A percentile compares a stretch with the other conserved stretches of the same genome.
Evolutionary conservation across 257 asterid species (phyloP).

Genomic region (Plantago major): DNA sequence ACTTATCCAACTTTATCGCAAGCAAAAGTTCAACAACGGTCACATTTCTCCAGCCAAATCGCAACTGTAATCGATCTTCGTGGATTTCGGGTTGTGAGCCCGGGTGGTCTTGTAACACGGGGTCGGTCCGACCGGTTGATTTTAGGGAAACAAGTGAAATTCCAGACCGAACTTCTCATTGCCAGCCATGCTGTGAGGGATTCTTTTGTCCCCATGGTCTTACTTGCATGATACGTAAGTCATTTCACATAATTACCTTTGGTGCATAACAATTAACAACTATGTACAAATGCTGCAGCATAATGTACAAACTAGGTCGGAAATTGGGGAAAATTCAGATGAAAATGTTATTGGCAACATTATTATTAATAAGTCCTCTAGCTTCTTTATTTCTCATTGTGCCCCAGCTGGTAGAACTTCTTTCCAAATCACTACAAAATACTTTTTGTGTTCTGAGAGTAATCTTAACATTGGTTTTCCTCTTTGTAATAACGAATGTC

Average conservation of each 20-base stretch:
- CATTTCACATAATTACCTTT: conserved; percentile 13
- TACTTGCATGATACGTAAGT: conserved; percentile 98
- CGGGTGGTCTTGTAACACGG: conserved; percentile 86
- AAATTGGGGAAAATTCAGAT: too few relatives aligned
- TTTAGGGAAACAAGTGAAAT: conserved; percentile 32
- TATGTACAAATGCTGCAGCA: too few relatives aligned
- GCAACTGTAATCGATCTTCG: conserved; percentile 59
- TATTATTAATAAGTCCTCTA: too few relatives aligned
- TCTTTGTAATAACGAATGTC: too few relatives aligned
- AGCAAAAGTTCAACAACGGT: conserved; percentile 7
- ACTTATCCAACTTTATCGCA: conserved; percentile 61
- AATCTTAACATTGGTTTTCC: too few relatives aligned
- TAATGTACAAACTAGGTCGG: too few relatives aligned
- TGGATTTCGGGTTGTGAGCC: conserved; percentile 97
- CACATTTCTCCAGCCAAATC: conserved; percentile 51
- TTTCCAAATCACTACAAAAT: too few relatives aligned
- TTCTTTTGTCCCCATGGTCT: conserved; percentile 94
- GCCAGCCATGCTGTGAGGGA: conserved; percentile 91
- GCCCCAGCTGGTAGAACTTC: too few relatives aligned
- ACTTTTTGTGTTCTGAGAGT: too few relatives aligned
- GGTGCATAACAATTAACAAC: too few relatives aligned
- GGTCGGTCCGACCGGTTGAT: conserved; percentile 30
- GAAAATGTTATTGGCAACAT: too few relatives aligned
- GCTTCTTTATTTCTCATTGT: too few relatives aligned
- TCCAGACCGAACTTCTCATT: conserved; percentile 60